A percentile compares a stretch with the other conserved stretches of the same genome.
Conservation (phyloP, 495 filamentous ascomycete genomes). For the Xylaria flabelliformis region DNA sequence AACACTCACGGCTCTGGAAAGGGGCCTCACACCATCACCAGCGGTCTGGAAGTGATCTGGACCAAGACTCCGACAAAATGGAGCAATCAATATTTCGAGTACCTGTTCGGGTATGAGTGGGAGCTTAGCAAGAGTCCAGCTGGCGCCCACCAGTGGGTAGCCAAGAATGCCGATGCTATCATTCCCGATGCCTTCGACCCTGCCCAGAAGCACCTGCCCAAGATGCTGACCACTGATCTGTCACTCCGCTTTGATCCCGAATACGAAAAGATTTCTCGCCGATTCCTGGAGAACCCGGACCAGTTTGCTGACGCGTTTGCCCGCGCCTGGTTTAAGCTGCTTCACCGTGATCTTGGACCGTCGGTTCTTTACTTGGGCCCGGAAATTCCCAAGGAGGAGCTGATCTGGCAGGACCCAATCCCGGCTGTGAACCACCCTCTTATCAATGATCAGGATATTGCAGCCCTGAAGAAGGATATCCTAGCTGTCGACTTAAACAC, state of each 20-base stretch:
- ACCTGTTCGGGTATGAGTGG: constrained; percentile 79
- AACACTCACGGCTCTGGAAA: constrained; percentile 65
- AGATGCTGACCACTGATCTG: constrained; percentile 74
- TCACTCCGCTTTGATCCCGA: constrained; percentile 70
- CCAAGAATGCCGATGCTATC: constrained; percentile 66
- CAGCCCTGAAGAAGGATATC: constrained; percentile 68
- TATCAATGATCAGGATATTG: constrained; percentile 63
- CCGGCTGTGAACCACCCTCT: constrained; percentile 61
- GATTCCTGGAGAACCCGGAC: constrained; percentile 68
- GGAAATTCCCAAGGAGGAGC: constrained; percentile 67
- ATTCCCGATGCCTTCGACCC: constrained; percentile 73
- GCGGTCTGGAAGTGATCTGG: constrained; percentile 76
- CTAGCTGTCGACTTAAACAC: constrained; percentile 61
- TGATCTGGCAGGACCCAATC: constrained; percentile 71
- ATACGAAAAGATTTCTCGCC: constrained; percentile 75
- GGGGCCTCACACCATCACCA: constrained; percentile 72
- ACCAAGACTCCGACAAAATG: constrained; percentile 72
- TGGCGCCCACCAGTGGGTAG: constrained; percentile 75
- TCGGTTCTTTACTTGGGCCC: constrained; percentile 70
- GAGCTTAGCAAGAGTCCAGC: constrained; percentile 74
- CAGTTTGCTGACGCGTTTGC: constrained; percentile 69
- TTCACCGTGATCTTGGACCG: constrained; percentile 76
- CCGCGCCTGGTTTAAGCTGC: constrained; percentile 79
- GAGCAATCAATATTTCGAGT: constrained; percentile 71
- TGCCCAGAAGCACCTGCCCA: constrained; percentile 68